Conservation (phyloP, 2,329 filamentous ascomycete species). For the Colletotrichum phormii region DNA sequence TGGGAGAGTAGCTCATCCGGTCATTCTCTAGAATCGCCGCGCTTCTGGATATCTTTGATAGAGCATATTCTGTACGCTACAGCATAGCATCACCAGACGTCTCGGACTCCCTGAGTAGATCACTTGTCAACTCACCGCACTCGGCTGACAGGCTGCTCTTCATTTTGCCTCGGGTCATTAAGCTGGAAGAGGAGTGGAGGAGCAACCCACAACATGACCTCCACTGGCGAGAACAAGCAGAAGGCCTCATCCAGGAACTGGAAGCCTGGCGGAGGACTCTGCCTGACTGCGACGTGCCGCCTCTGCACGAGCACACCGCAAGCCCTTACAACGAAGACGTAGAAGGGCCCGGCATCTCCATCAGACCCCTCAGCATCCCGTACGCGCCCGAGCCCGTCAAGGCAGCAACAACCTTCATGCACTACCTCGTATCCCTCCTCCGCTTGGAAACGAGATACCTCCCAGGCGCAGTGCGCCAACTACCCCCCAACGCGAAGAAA, state of each 20-base stretch:
- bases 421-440: slow-evolving; percentile 14
- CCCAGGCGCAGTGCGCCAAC: not conserved
- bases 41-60: slow-evolving; percentile 18
- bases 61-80: slow-evolving; percentile 10
- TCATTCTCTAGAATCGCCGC: slow-evolving; percentile 25
- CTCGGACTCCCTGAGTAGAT: not conserved
- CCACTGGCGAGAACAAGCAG: slow-evolving; percentile 14
- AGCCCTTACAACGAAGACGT: not conserved
- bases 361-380: not conserved
- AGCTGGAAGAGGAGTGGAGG: slow-evolving; percentile 26
- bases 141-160: not conserved
- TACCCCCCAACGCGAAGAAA: not conserved
- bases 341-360: not conserved
- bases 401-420: slow-evolving; percentile 21
- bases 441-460: not conserved
- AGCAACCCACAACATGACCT: slow-evolving; percentile 22
- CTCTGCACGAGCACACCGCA: slow-evolving; percentile 1
- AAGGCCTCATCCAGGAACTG: slow-evolving; percentile 13
- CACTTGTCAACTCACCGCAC: slow-evolving; percentile 9
- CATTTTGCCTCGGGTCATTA: slow-evolving; percentile 11
- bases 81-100: slow-evolving; percentile 19
- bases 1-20: slow-evolving; percentile 8
- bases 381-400: not conserved
- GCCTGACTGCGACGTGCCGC: slow-evolving; percentile 4
- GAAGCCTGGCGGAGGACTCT: slow-evolving; percentile 1